Evolutionary conservation across 176 grass and related monocot genomes (phyloP), one percentile per base, ranked within the genome.

Genomic region (Triticum turgidum): DNA sequence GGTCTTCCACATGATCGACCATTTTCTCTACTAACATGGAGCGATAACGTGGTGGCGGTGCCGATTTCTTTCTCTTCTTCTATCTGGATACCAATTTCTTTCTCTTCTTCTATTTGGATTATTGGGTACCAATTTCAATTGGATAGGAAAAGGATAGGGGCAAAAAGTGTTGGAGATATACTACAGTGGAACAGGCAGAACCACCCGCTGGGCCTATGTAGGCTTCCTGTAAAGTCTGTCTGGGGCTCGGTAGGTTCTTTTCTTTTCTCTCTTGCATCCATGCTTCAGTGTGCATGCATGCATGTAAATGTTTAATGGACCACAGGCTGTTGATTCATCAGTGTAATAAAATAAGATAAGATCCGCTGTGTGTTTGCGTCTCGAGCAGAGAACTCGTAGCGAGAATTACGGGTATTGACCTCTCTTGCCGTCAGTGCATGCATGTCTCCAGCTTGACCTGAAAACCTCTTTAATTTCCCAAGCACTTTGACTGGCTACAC

Each of bases 1-100:
- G 90, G 94, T 99, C 61, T 87, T 84, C 86, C 97, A 96, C 90
- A 99, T 99, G 94, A 85, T 99, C 4, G 97, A 99, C 63, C 80
- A 94, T 84, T 99, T 94, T 83, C 30, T 93, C 82, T 76, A 87
- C 44, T 96, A 88, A 77, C 18, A 70, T 22, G n/a, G 5, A 77
- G 68, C 17, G 54, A 30, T 13, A 54, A 71, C 5, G 9, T 32
- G 34, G n/a, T 15, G 34, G n/a, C 65, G 68, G 58, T 9, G 11
- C 34, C 29, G 10, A 5, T 61, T 37, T 84, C 61, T 63, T 29
- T 84, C 69, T 70, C 74, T 85, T 65, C 54, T 81, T 67, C 5
- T 39, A 45, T 68, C 52, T 52, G 47, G 51, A 21, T 61, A 11
- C 34, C 37, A 9, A 5, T 59, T 35, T 84, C 47, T 52, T 27